phyloP scores from a whole-genome alignment of 2,329 filamentous ascomycete genomes.

The Cladosporium phlei region DNA sequence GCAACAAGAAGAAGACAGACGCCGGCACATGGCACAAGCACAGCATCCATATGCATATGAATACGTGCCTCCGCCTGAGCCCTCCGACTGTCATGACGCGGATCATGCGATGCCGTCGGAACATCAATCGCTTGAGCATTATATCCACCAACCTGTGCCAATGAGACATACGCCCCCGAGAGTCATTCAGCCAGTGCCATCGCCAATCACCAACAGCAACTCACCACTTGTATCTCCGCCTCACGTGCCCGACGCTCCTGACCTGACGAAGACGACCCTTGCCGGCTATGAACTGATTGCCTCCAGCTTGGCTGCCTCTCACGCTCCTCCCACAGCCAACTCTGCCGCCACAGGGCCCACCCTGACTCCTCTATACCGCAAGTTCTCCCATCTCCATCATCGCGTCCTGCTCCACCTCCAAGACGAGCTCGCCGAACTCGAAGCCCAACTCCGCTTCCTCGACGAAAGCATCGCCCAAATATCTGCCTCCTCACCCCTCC shows the following conservation, averaged over 20 bases:
- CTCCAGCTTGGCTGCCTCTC: slow-evolving; percentile 44
- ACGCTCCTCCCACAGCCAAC: slow-evolving; percentile 6
- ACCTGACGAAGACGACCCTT: slow-evolving; percentile 26
- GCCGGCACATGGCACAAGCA: slow-evolving; percentile 22
- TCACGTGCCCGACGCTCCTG: slow-evolving; percentile 28
- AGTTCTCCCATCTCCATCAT: slow-evolving; percentile 77
- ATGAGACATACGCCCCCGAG: slow-evolving; percentile 3
- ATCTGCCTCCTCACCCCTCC: slow-evolving; percentile 15
- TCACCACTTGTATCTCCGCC: slow-evolving; percentile 25
- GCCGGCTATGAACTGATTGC: slow-evolving; percentile 62
- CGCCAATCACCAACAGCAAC: slow-evolving; percentile 16
- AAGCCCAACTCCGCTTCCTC: slow-evolving; percentile 67
- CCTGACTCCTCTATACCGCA: slow-evolving; percentile 65
- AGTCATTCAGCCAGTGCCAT: not conserved
- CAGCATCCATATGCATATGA: slow-evolving; percentile 13
- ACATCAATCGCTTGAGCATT: slow-evolving; percentile 5
- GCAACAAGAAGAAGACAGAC: slow-evolving; percentile 23
- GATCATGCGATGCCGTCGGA: not conserved
- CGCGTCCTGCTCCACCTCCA: slow-evolving; percentile 77
- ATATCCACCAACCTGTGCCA: slow-evolving; percentile 5
- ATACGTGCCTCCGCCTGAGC: not conserved
- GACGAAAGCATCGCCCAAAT: slow-evolving; percentile 55
- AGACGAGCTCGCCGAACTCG: slow-evolving; percentile 75
- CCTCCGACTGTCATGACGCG: not conserved
- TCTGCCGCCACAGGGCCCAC: not conserved